Base-by-base conservation (phyloP, 345 rosid genomes). In the Syzygium aromaticum region DNA sequence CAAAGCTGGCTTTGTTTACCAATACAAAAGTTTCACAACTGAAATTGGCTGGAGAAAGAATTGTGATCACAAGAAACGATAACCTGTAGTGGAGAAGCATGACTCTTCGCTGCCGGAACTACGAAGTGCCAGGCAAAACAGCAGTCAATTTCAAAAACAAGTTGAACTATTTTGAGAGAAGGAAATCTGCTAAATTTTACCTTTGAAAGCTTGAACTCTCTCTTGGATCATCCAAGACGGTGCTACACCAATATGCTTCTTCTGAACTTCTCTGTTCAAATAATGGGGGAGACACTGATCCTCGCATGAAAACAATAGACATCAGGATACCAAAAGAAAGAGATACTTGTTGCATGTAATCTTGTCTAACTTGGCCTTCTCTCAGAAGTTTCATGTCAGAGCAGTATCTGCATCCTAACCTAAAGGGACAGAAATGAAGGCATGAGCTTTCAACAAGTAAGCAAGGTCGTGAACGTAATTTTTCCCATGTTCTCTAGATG, bases 61-160 rank as follows among this genome's bases (percentile, higher is more conserved):
- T 83, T 84, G 38, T 57, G 84, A 86, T 54, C 80, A 64, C 84
- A 84, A 87, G 49, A 49, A 85, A 51, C 86, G 86, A 54, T 61
- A 87, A 96, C 99, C 98, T 95, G 98, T 96, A 84, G 93, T 92
- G 88, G 98, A 95, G 19, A 96, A 94, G 97, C 95, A 92, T 49
- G 99, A 96, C 90, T 95, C 98, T 89, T 94, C 98, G 87, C 99
- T 95, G 95, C 92, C 84, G 92, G 87, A 88, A 85, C 89, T 86
- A 33, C 27, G 11, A 88, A 54, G 85, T 33, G 17, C 49, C 85
- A 80, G 84, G 61, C 54, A 85, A 88, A 90, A 89, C 67, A 85
- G 83, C 12, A 78, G 61, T 87, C 51, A 40, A 85, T 21, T 56
- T 46, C 59, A 53, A 56, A 61, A 56, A 84, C 67, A n/a, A 49